Evolutionary conservation across 352 stramenopile genomes (phyloP).

Genomic region (Pythium phragmiticola): DNA sequence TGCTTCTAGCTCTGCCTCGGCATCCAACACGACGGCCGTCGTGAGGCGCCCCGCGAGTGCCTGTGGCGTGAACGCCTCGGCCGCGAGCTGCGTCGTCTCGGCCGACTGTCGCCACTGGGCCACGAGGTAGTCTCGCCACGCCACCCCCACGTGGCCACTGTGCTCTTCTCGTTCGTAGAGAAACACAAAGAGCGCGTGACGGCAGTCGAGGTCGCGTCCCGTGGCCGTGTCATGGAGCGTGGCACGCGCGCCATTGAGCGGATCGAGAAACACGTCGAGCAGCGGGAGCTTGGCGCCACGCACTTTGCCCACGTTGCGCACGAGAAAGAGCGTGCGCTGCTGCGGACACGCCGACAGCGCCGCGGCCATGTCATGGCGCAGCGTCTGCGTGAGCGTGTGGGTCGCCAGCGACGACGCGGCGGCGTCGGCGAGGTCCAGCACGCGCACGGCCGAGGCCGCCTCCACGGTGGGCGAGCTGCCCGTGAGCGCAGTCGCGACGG

Average conservation of each 20-base stretch:
- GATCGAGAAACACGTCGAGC: constrained; percentile 68
- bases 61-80: constrained; percentile 65
- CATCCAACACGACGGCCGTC: constrained; percentile 29
- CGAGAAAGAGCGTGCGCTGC: constrained; percentile 51
- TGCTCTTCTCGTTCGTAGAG: constrained; percentile 35
- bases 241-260: constrained; percentile 61
- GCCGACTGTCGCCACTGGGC: constrained; percentile 36
- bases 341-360: constrained; percentile 42
- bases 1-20: not conserved
- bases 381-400: constrained; percentile 44
- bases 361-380: constrained; percentile 37
- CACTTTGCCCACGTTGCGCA: constrained; percentile 49
- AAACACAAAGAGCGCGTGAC: constrained; percentile 61
- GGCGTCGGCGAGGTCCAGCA: constrained; percentile 32
- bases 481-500: constrained; percentile 34
- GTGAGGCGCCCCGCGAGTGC: constrained; percentile 62
- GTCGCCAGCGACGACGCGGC: constrained; percentile 28
- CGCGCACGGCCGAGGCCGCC: constrained; percentile 11
- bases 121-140: constrained; percentile 67
- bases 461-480: not conserved
- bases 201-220: constrained; percentile 43
- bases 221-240: constrained; percentile 43
- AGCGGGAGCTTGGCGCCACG: constrained; percentile 44
- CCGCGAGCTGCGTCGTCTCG: not conserved
- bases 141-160: not conserved